Base-by-base conservation (phyloP, 2,329 filamentous ascomycete genomes). In the Fusarium sp. region DNA sequence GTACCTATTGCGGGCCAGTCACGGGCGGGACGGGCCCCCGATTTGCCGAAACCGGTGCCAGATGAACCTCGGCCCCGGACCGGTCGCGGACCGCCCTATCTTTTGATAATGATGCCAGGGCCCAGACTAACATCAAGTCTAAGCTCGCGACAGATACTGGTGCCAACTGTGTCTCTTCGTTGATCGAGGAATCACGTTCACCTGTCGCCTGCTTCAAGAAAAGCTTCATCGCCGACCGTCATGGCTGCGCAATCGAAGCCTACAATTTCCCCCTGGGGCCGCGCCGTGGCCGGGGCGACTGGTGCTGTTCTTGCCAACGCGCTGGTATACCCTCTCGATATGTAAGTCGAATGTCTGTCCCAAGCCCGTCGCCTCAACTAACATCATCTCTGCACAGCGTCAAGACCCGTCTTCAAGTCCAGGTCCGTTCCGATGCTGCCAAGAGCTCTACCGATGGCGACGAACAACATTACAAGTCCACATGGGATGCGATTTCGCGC, bases 261-360 rank as follows among this genome's bases (percentile, higher is more conserved):
- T 73, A 87, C 87, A 75, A 90, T 98, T 69, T 95, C 96, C 47
- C 94, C 96, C 64, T 98, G 96, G 96, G 96, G 95, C 64, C 92
- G 93, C 80, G 96, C 96, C 64, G 91, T 98, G 75, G 96, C 96
- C 72, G 96, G 96, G 79, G 94, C 96, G 62, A 94, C 94, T 22
- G 96, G 96, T 71, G 96, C 96, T 56, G 94, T 98, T 40, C 88
- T 99, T 69, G 96, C 96, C 67, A 99, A 99, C 87, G 93, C 95
- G 52, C 86, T 98, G 72, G 96, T 98, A 67, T 99, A 99, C 84
- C 96, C 96, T 56, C 88, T 99, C 70, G 96, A 99, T 84, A 95
- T 99, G 95, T 98, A 87, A 87, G 93, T 85, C 59, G 45, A 54
- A 29, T 50, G 62, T 38, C 57, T 27, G 18, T 34, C 4, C 18